Percentiles rank a stretch among this genome's conserved stretches.
These are phyloP conservation scores for Avena sativa DNA, from an alignment of 176 grass and related monocot genomes.

Conservation along the genomic window DNA sequence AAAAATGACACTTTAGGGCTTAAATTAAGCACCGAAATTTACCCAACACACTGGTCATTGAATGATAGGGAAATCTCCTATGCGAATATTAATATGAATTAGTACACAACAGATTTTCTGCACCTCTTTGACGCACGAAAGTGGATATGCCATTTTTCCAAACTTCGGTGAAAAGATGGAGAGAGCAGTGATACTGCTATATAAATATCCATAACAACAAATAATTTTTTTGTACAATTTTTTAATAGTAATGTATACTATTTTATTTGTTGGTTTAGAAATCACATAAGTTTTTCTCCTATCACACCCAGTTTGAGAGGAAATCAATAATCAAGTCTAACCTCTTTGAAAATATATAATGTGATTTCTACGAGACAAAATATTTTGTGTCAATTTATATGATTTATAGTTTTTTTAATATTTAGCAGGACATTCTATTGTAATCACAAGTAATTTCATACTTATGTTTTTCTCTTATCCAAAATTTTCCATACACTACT, in stretches of 20 bases:
- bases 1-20: too few species aligned
- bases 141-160: too few species aligned
- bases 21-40: too few species aligned
- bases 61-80: too few species aligned
- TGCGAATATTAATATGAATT: too few species aligned
- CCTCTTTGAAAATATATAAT: not conserved
- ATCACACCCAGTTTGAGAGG: not conserved
- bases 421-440: not conserved
- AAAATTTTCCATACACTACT: not conserved
- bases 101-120: too few species aligned
- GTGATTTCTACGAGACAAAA: not conserved
- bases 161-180: too few species aligned
- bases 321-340: not conserved
- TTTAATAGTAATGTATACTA: not conserved
- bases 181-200: too few species aligned
- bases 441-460: not conserved
- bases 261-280: not conserved
- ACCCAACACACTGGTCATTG: too few species aligned
- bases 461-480: not conserved
- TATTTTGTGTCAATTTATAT: not conserved
- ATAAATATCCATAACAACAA: too few species aligned
- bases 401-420: not conserved
- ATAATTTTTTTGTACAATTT: too few species aligned
- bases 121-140: too few species aligned
- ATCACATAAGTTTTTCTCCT: not conserved